These are phyloP conservation scores for Fragaria iinumae DNA, from an alignment of 306 rosid genomes.

Conservation along the genomic window DNA sequence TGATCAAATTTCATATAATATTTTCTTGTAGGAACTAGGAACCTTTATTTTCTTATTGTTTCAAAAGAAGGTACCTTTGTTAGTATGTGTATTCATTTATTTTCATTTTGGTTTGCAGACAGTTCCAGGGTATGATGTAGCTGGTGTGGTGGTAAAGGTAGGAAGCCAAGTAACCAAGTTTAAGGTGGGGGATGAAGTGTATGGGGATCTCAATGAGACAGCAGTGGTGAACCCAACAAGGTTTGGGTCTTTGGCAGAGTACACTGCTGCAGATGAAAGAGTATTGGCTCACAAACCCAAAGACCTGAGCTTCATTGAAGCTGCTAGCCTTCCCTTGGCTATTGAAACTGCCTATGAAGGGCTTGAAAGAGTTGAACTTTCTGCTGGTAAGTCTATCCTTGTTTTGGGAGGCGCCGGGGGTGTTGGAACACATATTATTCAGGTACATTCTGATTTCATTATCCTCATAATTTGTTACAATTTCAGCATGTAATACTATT, in stretches of 20 bases:
- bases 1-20: too few species aligned
- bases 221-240: conserved; percentile 34
- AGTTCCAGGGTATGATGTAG: conserved; percentile 65
- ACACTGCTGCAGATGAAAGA: conserved; percentile 60
- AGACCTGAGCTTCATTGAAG: conserved; percentile 65
- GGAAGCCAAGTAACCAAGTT: conserved; percentile 60
- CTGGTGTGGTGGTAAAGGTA: conserved; percentile 64
- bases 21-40: too few species aligned
- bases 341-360: conserved; percentile 67
- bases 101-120: conserved; percentile 27
- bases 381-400: conserved; percentile 58
- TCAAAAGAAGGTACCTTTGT: background rate
- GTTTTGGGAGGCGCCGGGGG: conserved; percentile 84
- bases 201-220: conserved; percentile 53
- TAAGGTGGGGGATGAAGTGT: conserved; percentile 68
- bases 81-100: background rate
- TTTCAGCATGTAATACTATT: background rate
- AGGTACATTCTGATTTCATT: conserved; percentile 31
- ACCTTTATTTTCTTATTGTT: too few species aligned
- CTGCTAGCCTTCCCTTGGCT: conserved; percentile 76
- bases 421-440: conserved; percentile 55
- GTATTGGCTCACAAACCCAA: conserved; percentile 59
- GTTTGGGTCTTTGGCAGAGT: conserved; percentile 67
- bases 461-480: background rate
- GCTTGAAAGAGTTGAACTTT: conserved; percentile 41